Base-by-base conservation (phyloP, 2,329 filamentous ascomycete genomes). In the Aspergillus texensis region DNA sequence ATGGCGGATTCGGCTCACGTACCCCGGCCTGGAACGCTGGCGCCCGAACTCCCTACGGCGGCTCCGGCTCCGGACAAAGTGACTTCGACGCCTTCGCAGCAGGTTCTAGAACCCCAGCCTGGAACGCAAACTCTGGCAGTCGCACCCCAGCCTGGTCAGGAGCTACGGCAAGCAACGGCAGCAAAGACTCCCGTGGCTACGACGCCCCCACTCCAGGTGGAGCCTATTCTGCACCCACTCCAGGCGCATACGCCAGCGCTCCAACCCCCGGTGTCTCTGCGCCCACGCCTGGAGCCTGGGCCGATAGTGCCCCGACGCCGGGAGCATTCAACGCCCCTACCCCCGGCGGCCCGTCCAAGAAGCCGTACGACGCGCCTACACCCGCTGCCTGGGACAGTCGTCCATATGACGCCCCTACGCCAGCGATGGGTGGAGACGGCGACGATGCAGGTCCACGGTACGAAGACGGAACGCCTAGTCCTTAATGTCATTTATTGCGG, bases 21-120 rank as follows among this genome's bases (percentile, higher is more conserved):
- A 93, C 90, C 1, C 91, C 91, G 9, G 90, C 90, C 6, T 94
- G 91, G 91, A 89, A 89, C 63, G 90, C 92, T 2, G 91, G 91
- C 58, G 88, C 89, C 60, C 90, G 91, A 75, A 94, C 91, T 82
- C 91, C 60, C 2, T 83, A 83, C 65, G 91, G 90, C 61, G 86
- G 88, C 32, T 55, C 52, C 58, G 83, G 84, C 24, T 91, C 90
- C 71, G 86, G 84, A 60, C 84, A 85, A 61, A 89, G 90, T 86
- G 52, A 90, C 84, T 59, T 93, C 59, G 89, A 90, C 63, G 82
- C 85, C 36, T 92, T 90, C 82, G 87, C 83, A 16, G 83, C 85
- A 4, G 88, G 91, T 8, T 91, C 90, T 34, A 92, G 94, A 77
- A 96, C 93, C 1, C 93, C 93, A 3, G 89, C 87, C 1, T 93